phyloP scores from a whole-genome alignment of 1,284 basidiomycete species.

The Hortiboletus rubellus region DNA sequence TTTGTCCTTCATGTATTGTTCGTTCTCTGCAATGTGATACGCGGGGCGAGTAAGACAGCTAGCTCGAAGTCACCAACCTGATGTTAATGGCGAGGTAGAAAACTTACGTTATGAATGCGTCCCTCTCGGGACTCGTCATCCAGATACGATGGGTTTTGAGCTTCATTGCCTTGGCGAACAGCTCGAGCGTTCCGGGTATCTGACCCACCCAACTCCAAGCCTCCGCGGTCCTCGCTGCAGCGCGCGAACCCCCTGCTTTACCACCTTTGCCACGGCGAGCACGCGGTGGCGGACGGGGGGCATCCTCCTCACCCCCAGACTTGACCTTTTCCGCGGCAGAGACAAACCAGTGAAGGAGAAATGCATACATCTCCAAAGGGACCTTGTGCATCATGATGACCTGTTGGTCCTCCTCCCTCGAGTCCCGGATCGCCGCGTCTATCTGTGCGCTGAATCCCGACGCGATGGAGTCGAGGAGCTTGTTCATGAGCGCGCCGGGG shows the following conservation, averaged over 20 bases:
- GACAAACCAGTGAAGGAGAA: conserved; percentile 86
- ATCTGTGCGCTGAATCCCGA: conserved; percentile 72
- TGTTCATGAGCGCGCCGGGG: conserved; percentile 64
- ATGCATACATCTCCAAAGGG: conserved; percentile 86
- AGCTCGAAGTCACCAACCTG: not conserved
- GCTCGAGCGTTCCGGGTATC: conserved; percentile 63
- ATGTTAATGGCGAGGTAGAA: conserved; percentile 1
- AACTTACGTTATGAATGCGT: conserved; percentile 78
- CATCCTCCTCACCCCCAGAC: conserved; percentile 53
- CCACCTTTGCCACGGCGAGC: conserved; percentile 57
- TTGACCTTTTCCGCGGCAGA: conserved; percentile 74
- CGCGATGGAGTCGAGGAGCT: conserved; percentile 74
- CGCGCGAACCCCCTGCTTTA: conserved; percentile 46
- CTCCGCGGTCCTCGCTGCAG: conserved; percentile 47
- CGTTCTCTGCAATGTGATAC: conserved; percentile 85
- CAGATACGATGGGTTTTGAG: conserved; percentile 82
- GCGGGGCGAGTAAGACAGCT: conserved; percentile 87
- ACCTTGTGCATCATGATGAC: conserved; percentile 66
- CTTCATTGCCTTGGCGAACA: conserved; percentile 73
- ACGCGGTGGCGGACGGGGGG: conserved; percentile 48
- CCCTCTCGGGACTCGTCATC: conserved; percentile 82
- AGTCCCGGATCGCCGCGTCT: conserved; percentile 63
- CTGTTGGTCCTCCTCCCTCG: conserved; percentile 72
- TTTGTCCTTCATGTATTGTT: conserved; percentile 82
- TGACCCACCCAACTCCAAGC: conserved; percentile 81